Conservation (phyloP, 2,329 filamentous ascomycete species). For the Capronia americana region DNA sequence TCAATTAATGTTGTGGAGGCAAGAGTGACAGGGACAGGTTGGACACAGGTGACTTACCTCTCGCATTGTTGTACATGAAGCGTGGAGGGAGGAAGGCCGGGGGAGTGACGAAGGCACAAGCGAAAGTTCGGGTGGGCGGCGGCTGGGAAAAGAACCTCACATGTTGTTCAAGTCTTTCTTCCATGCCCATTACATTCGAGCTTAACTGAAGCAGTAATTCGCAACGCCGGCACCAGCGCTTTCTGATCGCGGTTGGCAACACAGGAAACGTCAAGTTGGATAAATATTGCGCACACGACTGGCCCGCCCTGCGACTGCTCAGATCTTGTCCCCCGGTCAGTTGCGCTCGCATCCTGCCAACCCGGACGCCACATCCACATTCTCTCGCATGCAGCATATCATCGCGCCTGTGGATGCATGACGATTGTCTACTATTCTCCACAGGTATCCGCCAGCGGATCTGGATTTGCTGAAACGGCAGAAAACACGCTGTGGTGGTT, state of each 20-base stretch:
- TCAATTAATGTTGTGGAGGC: constrained; percentile 4
- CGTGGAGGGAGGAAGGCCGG: not conserved
- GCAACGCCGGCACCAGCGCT: constrained; percentile 26
- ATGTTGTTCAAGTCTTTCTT: not conserved
- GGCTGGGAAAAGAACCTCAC: not conserved
- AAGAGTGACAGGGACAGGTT: constrained; percentile 4
- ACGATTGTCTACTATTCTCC: constrained; percentile 10
- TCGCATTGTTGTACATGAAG: constrained; percentile 5
- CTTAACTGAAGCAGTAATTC: constrained; percentile 4
- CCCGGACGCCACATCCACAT: constrained; percentile 13
- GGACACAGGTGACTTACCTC: not conserved
- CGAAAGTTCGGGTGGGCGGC: not conserved
- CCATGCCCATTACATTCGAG: not conserved
- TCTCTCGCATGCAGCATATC: constrained; percentile 14
- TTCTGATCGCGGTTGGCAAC: constrained; percentile 29
- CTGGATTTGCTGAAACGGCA: constrained; percentile 13
- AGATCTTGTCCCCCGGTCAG: constrained; percentile 8
- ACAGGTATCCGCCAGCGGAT: constrained; percentile 1
- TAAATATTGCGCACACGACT: constrained; percentile 15
- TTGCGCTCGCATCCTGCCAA: constrained; percentile 11
- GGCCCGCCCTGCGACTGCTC: constrained; percentile 16
- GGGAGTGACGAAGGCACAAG: not conserved
- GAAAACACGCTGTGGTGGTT: not conserved
- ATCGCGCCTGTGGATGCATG: not conserved
- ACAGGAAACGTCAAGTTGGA: constrained; percentile 19